Evolutionary conservation across 345 rosid genomes (phyloP), one percentile per base, ranked within the genome.

Genomic region (Camelina neglecta): DNA sequence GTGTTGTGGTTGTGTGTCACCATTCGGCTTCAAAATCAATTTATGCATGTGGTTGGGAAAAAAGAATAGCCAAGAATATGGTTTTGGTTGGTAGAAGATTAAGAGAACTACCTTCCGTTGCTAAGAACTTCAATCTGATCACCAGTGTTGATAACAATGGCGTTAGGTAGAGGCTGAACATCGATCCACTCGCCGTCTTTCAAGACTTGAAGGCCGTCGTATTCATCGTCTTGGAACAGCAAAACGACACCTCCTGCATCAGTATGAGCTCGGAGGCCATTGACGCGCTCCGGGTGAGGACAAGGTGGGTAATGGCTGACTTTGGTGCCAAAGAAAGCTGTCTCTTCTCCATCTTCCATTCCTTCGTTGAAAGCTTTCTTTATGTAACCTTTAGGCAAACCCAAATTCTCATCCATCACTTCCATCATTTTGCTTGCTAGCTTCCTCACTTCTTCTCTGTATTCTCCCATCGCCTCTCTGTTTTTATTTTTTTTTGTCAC

Each of bases 251-350:
- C 97, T 3, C 98, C 98, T 0, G 98, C 98, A 69, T 94, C 97
- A 1, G 98, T 94, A 84, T 94, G 97, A 49, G 96, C 86, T 53
- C 98, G 72, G 26, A 94, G 96, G 21, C 97, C 98, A 26, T 60
- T 76, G 33, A 88, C 86, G 0, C 72, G 85, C 78, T 92, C 89
- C 0, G 97, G 97, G 39, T 78, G 84, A 36, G 97, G 96, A 73
- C 97, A 94, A 12, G 98, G 96, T 8, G 98, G 98, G 75, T 94
- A 94, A 80, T 94, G 97, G 75, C 95, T 87, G 11, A 94, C 96
- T 73, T 91, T 91, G 54, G 97, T 91, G 1, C 94, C 97, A 15
- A 87, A 89, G 82, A 87, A 90, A 66, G 89, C 90, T 13, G 60
- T 83, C 26, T 81, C 75, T 18, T 66, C 85, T 71, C 77, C 88